Base-by-base conservation (phyloP, 495 filamentous ascomycete species). In the Ramalina intermedia region DNA sequence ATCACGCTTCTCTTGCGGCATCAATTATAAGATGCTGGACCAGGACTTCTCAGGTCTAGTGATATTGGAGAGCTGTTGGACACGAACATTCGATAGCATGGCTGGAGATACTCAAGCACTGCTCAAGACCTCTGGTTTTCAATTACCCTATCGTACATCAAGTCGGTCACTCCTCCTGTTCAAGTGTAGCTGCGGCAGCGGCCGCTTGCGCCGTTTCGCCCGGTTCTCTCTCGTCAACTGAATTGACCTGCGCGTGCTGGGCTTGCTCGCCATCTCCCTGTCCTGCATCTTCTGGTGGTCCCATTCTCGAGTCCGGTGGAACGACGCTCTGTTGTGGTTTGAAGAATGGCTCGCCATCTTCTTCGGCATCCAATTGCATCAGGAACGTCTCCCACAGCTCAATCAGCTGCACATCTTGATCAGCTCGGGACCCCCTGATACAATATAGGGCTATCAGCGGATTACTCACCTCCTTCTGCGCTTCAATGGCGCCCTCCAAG, bases 301-400 rank as follows among this genome's bases (percentile, higher is more conserved):
- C 46, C 46, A 37, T 46, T 55, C 23, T 60, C 50, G 44, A 45
- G 40, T 47, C 37, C 9, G 62, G 59, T 36, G 64, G 53, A 18
- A 56, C 43, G 42, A 53, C 54, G 21, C 58, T 64, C 7, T 72
- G 64, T 20, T 75, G 71, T 7, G 82, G 79, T 18, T 76, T 78
- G 57, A 85, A 89, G 58, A 84, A 85, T 0, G 80, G 81, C 35
- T 79, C 74, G 33, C 82, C 86, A 50, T 96, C 87, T 52, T 96
- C 89, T 55, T 91, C 88, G 26, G 87, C 81, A 58, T 96, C 93
- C 11, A 98, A 72, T 60, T 94, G 90, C 73, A 96, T 76, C 7
- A 98, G 71, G 71, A 93, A 98, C 2, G 91, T 96, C 63, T 98
- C 91, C 91, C 91, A 98, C 29, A 96, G 76, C 63, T 98, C 91